These are phyloP conservation scores for Monosporozyma servazzii DNA, from an alignment of 805 yeast genomes.

Conservation along the genomic window DNA sequence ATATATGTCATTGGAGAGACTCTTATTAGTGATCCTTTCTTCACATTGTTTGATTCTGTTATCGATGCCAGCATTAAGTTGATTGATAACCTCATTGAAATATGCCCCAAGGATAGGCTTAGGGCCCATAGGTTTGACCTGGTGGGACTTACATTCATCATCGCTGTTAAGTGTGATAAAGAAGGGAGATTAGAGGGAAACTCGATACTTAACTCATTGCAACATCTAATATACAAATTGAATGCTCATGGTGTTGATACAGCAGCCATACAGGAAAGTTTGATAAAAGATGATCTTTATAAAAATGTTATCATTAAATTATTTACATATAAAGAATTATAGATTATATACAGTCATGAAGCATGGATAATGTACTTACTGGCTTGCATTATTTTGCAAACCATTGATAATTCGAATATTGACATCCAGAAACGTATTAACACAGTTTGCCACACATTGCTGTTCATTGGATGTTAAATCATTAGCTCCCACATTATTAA, in stretches of 20 bases:
- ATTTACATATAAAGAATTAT: not conserved
- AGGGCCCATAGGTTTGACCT: conserved; percentile 21
- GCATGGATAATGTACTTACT: not conserved
- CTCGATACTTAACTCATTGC: not conserved
- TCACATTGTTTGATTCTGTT: conserved; percentile 14
- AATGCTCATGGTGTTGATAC: not conserved
- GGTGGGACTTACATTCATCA: conserved; percentile 14
- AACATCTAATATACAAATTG: not conserved
- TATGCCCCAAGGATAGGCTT: conserved; percentile 16
- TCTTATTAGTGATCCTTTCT: conserved; percentile 22
- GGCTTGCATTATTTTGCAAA: conserved; percentile 15
- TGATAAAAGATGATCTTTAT: not conserved
- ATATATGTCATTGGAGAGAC: conserved; percentile 23
- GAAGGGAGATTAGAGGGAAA: conserved; percentile 17
- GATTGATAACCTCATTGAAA: conserved; percentile 6
- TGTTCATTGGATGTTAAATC: conserved; percentile 53
- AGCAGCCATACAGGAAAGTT: not conserved
- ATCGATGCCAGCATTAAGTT: conserved; percentile 10
- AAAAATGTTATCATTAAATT: not conserved
- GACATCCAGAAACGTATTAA: conserved; percentile 78
- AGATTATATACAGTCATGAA: not conserved
- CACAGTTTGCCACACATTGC: conserved; percentile 67
- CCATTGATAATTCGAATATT: conserved; percentile 73
- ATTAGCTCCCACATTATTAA: conserved; percentile 38
- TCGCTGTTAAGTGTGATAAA: conserved; percentile 17